Conservation (phyloP, 108 stramenopile species). For the Discostella pseudostelligera region DNA sequence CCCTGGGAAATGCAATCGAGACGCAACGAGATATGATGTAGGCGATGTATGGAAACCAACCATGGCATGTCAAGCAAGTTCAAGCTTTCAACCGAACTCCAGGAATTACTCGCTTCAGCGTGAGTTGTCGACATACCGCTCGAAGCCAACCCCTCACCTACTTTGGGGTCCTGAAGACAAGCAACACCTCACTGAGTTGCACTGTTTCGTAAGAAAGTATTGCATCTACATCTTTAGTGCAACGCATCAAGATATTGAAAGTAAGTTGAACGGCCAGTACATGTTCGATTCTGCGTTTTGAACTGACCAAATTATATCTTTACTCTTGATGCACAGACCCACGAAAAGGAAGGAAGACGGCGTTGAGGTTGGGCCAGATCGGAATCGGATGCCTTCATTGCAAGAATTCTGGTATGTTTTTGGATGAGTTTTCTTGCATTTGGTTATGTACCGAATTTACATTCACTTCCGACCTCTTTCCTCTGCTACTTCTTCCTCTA, state of each 20-base stretch:
- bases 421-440: neutral
- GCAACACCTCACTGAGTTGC: constrained; percentile 75
- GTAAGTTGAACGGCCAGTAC: constrained; percentile 18
- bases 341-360: constrained; percentile 75
- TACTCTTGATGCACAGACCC: constrained; percentile 43
- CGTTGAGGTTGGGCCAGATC: constrained; percentile 74
- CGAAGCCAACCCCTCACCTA: constrained; percentile 17
- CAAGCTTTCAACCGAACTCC: neutral
- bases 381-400: constrained; percentile 86
- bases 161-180: constrained; percentile 61
- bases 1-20: constrained; percentile 1
- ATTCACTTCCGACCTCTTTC: neutral
- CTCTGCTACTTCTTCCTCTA: neutral
- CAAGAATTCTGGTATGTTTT: constrained; percentile 12
- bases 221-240: constrained; percentile 81
- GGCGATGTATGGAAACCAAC: neutral
- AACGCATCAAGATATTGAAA: constrained; percentile 54
- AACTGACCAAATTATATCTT: neutral
- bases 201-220: constrained; percentile 75
- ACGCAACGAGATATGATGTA: neutral
- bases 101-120: neutral
- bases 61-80: neutral
- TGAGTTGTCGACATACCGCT: constrained; percentile 3
- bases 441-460: neutral
- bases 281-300: neutral